A percentile compares a stretch with the other conserved stretches of the same genome.
phyloP scores from a whole-genome alignment of 768 basidiomycete species.

The Omphalotus guepiniiformis region DNA sequence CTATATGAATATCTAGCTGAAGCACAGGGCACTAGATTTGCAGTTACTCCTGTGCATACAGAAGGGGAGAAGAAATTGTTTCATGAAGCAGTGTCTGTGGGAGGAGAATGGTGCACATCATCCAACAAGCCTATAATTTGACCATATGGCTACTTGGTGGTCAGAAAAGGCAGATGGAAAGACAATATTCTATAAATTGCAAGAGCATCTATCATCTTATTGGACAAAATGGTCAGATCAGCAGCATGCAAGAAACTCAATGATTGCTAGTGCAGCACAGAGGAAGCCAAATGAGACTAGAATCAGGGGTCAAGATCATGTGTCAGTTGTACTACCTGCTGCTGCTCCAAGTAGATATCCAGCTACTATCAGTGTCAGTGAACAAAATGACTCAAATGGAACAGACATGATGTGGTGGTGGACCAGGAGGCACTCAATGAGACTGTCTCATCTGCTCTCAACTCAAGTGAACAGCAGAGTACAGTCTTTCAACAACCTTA shows the following conservation, averaged over 20 bases:
- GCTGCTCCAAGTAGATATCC: neutral
- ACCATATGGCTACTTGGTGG: constrained; percentile 11
- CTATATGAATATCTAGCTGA: neutral
- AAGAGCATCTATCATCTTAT: constrained; percentile 11
- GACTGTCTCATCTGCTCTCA: too few relatives aligned
- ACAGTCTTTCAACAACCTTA: neutral
- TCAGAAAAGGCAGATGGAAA: constrained; percentile 10
- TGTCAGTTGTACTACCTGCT: neutral
- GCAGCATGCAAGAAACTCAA: neutral
- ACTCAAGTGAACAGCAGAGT: too few relatives aligned
- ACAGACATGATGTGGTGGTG: neutral
- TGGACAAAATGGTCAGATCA: constrained; percentile 6
- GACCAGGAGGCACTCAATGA: too few relatives aligned
- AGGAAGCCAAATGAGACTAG: neutral
- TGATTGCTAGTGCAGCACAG: neutral
- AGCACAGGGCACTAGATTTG: neutral
- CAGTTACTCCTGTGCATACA: neutral
- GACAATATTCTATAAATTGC: constrained; percentile 14
- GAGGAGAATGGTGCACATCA: constrained; percentile 1
- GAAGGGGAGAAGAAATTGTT: neutral
- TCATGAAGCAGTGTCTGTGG: neutral
- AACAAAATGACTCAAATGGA: neutral
- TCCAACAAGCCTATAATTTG: constrained; percentile 4
- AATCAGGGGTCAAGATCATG: neutral
- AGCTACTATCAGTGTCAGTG: neutral